Evolutionary conservation across 2,329 filamentous ascomycete species (phyloP), one percentile per base, ranked within the genome.

Genomic region (Paraphoma sp.): DNA sequence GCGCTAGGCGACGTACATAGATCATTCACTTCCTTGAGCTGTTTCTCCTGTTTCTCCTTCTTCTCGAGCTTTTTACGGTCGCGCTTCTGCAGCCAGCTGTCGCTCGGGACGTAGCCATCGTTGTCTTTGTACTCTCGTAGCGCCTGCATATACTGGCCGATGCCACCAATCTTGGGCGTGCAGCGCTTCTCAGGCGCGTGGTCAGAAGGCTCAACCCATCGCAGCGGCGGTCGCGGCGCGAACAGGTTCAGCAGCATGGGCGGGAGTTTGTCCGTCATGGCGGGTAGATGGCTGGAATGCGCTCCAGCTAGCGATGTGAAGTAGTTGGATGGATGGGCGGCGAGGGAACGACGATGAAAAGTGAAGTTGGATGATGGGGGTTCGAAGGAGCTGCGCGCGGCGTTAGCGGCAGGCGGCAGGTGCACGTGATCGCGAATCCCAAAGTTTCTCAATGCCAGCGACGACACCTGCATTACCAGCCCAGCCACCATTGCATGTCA

Each of bases 211-310:
- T 90, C 89, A 58, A 97, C 87, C 85, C 92, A 98, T 78, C 93
- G 90, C 75, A 98, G 82, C 57, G 94, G 90, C 68, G 95, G 95
- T 57, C 95, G 91, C 75, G 95, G 92, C 80, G 94, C 91, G 82
- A 99, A 99, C 67, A 98, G 91, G 79, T 91, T 91, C 70, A 98
- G 85, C 57, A 98, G 86, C 76, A 96, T 94, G 53, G 91, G 92
- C 56, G 95, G 94, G 17, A 99, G 89, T 80, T 96, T 95, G 84
- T 97, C 94, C 48, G 95, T 98, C 95, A 98, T 99, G 69, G 50
- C 69, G 64, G 70, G 12, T 44, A 45, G 6, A n/a, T 49, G 33
- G 49, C 73, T 67, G 65, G 71, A 80, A 75, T 78, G 63, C 64
- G 66, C 67, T 64, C 67, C 63, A 66, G 64, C 53, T 55, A 49